Conservation (phyloP, 2,329 filamentous ascomycete genomes). For the Cladophialophora immunda region DNA sequence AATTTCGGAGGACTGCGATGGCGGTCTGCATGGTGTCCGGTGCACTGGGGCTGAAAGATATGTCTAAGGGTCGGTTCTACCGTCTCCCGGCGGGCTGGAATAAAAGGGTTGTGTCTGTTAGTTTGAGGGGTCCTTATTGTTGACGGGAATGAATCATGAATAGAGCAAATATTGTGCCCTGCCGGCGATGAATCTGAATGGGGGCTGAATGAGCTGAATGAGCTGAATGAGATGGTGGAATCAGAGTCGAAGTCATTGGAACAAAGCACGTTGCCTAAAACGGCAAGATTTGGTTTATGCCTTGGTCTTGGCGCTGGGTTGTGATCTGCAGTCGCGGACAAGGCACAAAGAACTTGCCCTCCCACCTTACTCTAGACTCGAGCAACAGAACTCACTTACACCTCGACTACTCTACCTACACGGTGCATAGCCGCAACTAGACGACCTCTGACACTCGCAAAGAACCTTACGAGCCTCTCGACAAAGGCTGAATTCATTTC, state of each 20-base stretch:
- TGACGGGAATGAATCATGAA: not conserved
- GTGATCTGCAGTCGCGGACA: constrained; percentile 17
- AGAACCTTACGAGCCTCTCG: not conserved
- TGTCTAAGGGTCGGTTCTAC: not conserved
- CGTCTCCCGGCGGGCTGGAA: not conserved
- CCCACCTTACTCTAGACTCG: constrained; percentile 2
- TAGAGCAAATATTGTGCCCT: not conserved
- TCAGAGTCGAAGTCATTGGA: constrained; percentile 4
- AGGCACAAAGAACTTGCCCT: constrained; percentile 14
- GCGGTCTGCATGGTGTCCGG: not conserved
- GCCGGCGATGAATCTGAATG: not conserved
- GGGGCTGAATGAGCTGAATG: not conserved
- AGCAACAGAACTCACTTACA: not conserved
- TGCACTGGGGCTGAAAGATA: not conserved
- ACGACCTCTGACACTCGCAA: not conserved
- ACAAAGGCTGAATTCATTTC: not conserved
- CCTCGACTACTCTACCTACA: constrained; percentile 1
- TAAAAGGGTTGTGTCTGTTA: not conserved
- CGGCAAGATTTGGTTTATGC: constrained; percentile 15
- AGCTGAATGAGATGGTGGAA: constrained; percentile 3
- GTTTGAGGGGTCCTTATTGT: not conserved
- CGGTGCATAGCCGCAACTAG: not conserved
- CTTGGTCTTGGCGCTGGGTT: constrained; percentile 27
- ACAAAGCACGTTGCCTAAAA: constrained; percentile 18
- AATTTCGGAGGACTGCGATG: not conserved